Evolutionary conservation across 2,329 filamentous ascomycete genomes (phyloP), one percentile per base, ranked within the genome.

Genomic region (Pyrenochaeta sp.): DNA sequence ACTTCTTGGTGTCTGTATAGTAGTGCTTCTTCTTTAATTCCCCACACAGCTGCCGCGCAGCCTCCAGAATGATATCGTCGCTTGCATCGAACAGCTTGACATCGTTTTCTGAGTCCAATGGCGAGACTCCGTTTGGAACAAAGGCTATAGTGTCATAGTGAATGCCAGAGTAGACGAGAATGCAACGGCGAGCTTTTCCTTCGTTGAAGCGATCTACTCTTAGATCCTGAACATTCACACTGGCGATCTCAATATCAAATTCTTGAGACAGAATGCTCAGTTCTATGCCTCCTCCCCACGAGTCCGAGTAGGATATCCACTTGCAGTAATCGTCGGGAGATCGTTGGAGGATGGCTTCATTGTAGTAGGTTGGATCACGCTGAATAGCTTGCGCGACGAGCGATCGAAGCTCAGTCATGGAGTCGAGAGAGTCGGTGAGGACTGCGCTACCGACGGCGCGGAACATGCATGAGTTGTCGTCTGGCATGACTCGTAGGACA

Each of bases 401-500:
- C 10, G 82, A 85, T 41, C 92, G 85, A 13, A 96, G 78, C 60
- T 88, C 86, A 0, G 78, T 82, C 83, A 89, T 87, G 7, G 79
- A 78, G 51, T 87, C 84, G 58, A 87, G 78, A 2, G 78, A 77
- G 7, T 69, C 67, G 21, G 83, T 81, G 35, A 90, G 82, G n/a
- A 96, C 80, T 3, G 88, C 88, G 40, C 86, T 88, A 11, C 89
- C 89, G 32, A 97, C 85, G 0, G 93, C 92, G 19, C 91, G 88
- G 72, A 96, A 97, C 62, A 97, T 85, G 73, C 93, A 97, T 45
- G 86, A 90, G 72, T 96, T 96, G 71, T 97, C 93, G 65, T 96
- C 93, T 4, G 92, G 90, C 93, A 97, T 96, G 36, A 97, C 89
- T 10, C 93, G 87, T 13, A 96, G 81, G 7, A 95, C 88, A 13